phyloP scores from a whole-genome alignment of 2,329 filamentous ascomycete species.

The Cordyceps fumosorosea region DNA sequence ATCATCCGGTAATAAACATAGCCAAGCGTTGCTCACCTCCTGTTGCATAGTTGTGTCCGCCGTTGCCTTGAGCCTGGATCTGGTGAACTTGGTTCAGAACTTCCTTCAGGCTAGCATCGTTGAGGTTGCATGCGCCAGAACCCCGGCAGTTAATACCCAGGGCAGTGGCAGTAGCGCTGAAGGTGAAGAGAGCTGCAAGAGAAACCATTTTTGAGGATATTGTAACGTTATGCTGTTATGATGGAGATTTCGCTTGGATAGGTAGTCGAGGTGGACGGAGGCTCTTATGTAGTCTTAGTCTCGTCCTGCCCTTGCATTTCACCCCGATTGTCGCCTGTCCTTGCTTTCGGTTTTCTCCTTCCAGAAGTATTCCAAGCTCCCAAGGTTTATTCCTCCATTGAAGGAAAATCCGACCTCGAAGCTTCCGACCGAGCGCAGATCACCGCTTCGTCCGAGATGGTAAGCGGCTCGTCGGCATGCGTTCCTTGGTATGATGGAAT shows the following conservation, averaged over 20 bases:
- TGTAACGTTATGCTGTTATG: neutral
- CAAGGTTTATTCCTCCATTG: too few species aligned
- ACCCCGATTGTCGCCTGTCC: neutral
- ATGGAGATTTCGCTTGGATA: neutral
- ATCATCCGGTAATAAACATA: neutral
- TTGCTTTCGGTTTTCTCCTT: neutral
- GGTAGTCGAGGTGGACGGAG: neutral
- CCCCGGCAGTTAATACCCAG: constrained; percentile 18
- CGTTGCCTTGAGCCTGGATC: constrained; percentile 15
- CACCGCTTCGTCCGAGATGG: too few species aligned
- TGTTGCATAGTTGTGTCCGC: constrained; percentile 10
- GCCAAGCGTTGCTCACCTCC: constrained; percentile 5
- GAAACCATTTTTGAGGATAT: neutral
- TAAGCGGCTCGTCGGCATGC: too few species aligned
- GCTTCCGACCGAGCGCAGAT: too few species aligned
- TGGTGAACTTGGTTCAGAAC: constrained; percentile 14
- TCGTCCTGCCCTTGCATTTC: too few species aligned
- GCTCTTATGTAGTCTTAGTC: neutral
- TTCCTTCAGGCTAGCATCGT: constrained; percentile 13
- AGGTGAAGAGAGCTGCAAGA: constrained; percentile 1
- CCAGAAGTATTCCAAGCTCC: neutral
- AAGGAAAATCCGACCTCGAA: too few species aligned
- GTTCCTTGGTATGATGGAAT: neutral
- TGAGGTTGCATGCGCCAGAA: constrained; percentile 15
- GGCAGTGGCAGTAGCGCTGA: constrained; percentile 11